Evolutionary conservation across 371 early-diverging fungal species (phyloP), one percentile per base, ranked within the genome.

Genomic region (Smittium culicis): DNA sequence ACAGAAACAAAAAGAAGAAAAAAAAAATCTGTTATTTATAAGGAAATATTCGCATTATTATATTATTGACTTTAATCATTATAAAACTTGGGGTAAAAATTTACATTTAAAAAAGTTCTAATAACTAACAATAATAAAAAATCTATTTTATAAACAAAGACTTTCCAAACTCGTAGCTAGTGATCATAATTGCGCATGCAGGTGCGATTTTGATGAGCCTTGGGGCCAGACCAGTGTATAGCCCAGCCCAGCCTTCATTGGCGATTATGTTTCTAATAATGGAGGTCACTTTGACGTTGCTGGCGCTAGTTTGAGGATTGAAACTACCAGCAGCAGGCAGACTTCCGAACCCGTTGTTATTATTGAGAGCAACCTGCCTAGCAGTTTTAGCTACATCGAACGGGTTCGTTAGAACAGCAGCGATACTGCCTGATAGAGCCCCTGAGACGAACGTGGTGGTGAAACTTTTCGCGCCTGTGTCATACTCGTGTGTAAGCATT

Each of bases 361-460:
- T 45, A 20, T 20, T 45, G 45, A 45, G 45, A 45, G 45, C 45
- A 57, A 35, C n/a, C 67, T 75, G 80, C 27, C 90, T 81, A 29
- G 87, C 77, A 0, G 97, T 95, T 73, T 96, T 96, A 64, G 89
- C 90, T 1, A 96, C 94, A 74, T 96, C 97, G 80, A 96, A 96
- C 17, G 97, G 97, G 1, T 88, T 92, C 8, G 97, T 96, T 11
- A 91, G 35, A 0, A 84, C 78, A 1, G 96, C 96, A 1, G 96
- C 94, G 65, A 93, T 70, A 74, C 82, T 82, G 65, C 91, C 91
- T 54, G 89, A 87, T 20, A 79, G 56, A 17, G 91, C 91, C 24
- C 91, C 91, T 11, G 88, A 76, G 2, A 83, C 8, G 35, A 66
- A 70, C 28, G 55, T 24, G 59, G 27, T n/a, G 55, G 34, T 25